Evolutionary conservation across 306 rosid genomes (phyloP).

Genomic region (Citrullus mucosospermus): DNA sequence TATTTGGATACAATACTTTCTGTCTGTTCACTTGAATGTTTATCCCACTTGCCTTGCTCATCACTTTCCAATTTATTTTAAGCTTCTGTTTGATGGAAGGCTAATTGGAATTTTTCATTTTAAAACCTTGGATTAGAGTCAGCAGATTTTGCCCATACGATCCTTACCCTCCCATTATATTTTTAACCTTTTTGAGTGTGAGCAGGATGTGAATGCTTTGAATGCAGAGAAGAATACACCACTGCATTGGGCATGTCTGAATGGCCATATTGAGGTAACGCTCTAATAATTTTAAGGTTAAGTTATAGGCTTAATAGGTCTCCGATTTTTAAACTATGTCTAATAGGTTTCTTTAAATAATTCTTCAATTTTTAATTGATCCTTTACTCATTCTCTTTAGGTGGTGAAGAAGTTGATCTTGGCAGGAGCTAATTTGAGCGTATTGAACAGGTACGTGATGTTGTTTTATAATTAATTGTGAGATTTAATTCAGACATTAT

Average conservation of each 20-base stretch:
- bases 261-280: slow-evolving; percentile 80
- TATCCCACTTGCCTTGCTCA: background rate
- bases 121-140: background rate
- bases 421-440: slow-evolving; percentile 61
- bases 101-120: background rate
- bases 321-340: background rate
- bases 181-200: background rate
- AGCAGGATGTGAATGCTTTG: slow-evolving; percentile 58
- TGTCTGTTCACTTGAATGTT: background rate
- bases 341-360: no score
- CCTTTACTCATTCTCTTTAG: slow-evolving; percentile 15
- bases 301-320: background rate
- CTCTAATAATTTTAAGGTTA: background rate
- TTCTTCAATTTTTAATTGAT: background rate
- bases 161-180: background rate
- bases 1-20: background rate
- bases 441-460: slow-evolving; percentile 47
- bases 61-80: background rate
- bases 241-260: slow-evolving; percentile 95
- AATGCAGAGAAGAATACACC: slow-evolving; percentile 81
- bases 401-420: slow-evolving; percentile 78
- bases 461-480: background rate
- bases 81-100: background rate
- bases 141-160: background rate
- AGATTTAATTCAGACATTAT: background rate